Conservation (phyloP, 176 grass and related monocot genomes). For the Metroxylon sagu region DNA sequence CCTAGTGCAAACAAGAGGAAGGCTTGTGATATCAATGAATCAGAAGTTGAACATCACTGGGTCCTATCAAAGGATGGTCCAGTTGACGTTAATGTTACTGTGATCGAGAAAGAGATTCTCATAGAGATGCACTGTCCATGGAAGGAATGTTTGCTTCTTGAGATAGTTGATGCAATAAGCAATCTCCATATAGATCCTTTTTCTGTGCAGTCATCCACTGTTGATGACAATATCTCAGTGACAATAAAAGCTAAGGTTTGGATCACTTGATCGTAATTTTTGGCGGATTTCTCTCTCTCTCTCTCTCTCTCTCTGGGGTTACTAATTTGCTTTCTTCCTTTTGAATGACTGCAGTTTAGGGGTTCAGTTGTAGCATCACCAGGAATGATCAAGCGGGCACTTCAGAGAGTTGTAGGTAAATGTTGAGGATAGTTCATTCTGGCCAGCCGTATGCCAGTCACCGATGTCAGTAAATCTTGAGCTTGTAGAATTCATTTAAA, state of each 20-base stretch:
- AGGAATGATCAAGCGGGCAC: background rate
- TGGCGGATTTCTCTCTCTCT: background rate
- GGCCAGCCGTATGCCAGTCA: background rate
- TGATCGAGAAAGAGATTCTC: background rate
- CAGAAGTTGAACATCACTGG: slow-evolving; percentile 27
- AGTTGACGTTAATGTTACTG: background rate
- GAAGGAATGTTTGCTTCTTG: slow-evolving; percentile 1
- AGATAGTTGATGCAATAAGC: background rate
- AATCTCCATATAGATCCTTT: slow-evolving; percentile 3
- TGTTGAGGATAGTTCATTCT: background rate
- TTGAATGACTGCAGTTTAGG: background rate
- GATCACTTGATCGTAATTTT: too few species aligned
- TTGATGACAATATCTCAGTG: background rate
- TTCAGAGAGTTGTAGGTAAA: background rate
- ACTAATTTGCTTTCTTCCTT: background rate
- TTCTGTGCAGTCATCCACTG: background rate
- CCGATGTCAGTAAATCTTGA: background rate
- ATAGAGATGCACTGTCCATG: background rate
- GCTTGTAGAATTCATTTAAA: background rate
- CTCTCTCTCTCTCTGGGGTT: background rate
- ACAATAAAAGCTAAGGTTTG: slow-evolving; percentile 2
- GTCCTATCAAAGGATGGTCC: slow-evolving; percentile 26
- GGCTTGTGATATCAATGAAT: slow-evolving; percentile 6
- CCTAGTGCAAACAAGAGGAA: slow-evolving; percentile 19
- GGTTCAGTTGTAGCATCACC: background rate